Base-by-base conservation (phyloP, 2,329 filamentous ascomycete genomes). In the Cladophialophora carrionii region DNA sequence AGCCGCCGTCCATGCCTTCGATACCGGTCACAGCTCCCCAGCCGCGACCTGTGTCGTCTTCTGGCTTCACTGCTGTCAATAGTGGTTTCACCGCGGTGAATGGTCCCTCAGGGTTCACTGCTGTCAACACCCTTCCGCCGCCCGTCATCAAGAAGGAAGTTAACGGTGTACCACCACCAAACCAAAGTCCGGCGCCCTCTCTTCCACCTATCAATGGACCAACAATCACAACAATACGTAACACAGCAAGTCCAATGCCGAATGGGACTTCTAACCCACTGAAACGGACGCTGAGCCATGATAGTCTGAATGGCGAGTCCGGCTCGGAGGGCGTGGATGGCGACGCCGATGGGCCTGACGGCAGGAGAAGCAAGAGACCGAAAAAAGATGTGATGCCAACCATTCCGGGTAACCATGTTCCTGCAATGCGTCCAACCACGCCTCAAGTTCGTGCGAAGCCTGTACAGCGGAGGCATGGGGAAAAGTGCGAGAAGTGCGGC, bases 331-430 rank as follows among this genome's bases (percentile, higher is more conserved):
- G 73, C 0, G 76, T 79, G 7, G 77, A 78, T 63, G 76, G 76
- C 9, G 88, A 92, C 60, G 78, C 77, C 1, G 89, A 92, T 57
- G 82, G 81, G 70, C 85, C 85, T 54, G 84, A 81, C 67, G 91
- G 90, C 69, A 87, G 95, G 68, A 88, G 94, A 64, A 97, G 93
- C 78, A 99, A 99, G 80, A 88, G 95, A 51, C 83, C 96, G 12
- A 96, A 95, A 78, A 96, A 96, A 83, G 77, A 86, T 75, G 78
- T 78, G 51, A 81, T 83, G 41, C 92, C 94, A 51, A 96, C 91
- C 37, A 92, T 99, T 71, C 92, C 92, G 70, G 95, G 95, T 61
- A 98, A 94, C 59, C 92, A 98, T 79, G 98, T 98, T 92, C 95
- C 69, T 20, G 87, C 94, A 73, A 92, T 96, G 74, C 90, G 94